Evolutionary conservation across 1,284 basidiomycete species (phyloP), one percentile per base, ranked within the genome.

Genomic region (Leccinum pachyderme): DNA sequence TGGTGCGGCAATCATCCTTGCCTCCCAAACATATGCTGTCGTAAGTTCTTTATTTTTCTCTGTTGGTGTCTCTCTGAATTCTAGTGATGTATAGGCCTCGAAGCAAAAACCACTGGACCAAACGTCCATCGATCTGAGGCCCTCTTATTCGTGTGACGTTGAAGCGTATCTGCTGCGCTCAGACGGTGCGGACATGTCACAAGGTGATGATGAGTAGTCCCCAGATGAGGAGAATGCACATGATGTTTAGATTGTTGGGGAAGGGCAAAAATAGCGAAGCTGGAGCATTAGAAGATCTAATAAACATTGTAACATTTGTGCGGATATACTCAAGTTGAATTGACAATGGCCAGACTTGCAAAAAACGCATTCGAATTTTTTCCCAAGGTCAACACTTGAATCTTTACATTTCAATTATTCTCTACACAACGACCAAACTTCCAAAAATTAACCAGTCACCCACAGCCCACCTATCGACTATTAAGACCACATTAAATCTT

Each of bases 1-100:
- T 2, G 64, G 62, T 7, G 46, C 56, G 2, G 53, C 27, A 8
- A 57, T 60, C 6, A 63, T 62, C 41, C 49, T 61, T 24, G 28
- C 48, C 1, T 45, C 56, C 3, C 63, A 65, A 29, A 29, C 47
- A 25, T 53, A 48, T 25, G 52, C 53, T 25, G 51, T 63, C 7
- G 62, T 65, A 25, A 54, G 62, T 62, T 45, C 1, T 4, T 11
- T 46, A 7, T 15, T 15, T 2, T 12, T 25, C 25, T 28, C 9
- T 27, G 4, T 13, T 7, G 13, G 43, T 7, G 22, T 37, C 35
- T 44, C 41, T 43, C 13, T 44, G 9, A 18, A n/a, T n/a, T n/a
- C 43, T 25, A 4, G 7, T 44, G 11, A 25, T 43, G 12, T 22
- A 7, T 25, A 46, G 45, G 9, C 29, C 15, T 46, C 45, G 25